Percentiles rank a stretch among this genome's conserved stretches.
Conservation (phyloP, 139 green algal species). For the Chlamydomonas schloesseri region DNA sequence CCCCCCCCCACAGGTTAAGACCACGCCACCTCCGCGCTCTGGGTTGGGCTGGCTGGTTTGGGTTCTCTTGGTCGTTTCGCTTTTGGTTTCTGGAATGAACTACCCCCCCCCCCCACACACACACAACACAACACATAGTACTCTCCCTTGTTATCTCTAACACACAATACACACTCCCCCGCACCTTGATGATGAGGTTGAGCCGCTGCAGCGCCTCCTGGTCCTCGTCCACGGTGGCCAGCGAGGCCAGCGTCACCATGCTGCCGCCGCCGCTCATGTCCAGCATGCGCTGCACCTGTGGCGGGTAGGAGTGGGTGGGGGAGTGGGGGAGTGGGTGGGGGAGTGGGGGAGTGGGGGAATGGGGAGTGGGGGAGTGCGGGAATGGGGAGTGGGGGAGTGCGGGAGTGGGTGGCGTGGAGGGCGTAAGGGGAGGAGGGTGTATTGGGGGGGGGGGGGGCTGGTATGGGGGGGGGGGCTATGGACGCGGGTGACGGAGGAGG, state of each 20-base stretch:
- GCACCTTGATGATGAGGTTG: constrained; percentile 93
- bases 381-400: not conserved
- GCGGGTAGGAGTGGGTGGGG: not conserved
- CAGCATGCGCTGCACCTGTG: constrained; percentile 36
- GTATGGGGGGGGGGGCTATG: no score
- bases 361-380: not conserved
- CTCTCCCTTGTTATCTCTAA: not conserved
- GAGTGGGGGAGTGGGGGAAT: not conserved
- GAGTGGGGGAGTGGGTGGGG: not conserved
- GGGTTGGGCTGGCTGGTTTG: no score
- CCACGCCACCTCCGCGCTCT: no score
- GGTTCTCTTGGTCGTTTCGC: no score
- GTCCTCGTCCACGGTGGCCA: constrained; percentile 87
- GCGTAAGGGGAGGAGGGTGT: no score
- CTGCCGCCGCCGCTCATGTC: constrained; percentile 71
- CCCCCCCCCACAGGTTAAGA: no score
- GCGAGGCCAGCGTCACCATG: constrained; percentile 89
- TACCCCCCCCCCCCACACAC: no score
- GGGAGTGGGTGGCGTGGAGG: not conserved
- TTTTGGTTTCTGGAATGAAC: no score
- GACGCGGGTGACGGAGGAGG: no score
- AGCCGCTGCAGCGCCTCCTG: constrained; percentile 78
- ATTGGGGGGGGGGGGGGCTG: no score
- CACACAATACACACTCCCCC: not conserved
- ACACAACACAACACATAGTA: no score